Base-by-base conservation (phyloP, 345 rosid genomes). In the Pelargonium nanum region DNA sequence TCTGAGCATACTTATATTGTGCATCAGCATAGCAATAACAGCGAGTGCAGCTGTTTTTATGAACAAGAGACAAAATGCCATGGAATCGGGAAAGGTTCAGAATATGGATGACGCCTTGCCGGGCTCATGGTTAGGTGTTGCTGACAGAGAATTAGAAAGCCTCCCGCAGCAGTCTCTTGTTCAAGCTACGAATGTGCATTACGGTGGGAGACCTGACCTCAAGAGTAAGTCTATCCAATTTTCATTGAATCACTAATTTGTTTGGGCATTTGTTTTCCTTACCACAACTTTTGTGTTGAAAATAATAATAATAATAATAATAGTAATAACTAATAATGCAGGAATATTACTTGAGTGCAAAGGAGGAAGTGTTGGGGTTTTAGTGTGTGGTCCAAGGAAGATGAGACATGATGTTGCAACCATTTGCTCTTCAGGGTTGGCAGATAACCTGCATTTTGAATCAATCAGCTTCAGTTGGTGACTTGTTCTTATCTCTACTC, bases 381-480 rank as follows among this genome's bases (percentile, higher is more conserved):
- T 86, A 40, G 95, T 61, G 59, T 77, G 85, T 40, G 98, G 98
- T 22, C 93, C 96, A 0, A 79, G 53, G 73, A 79, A 70, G 77
- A 74, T 85, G 92, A 82, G 84, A 62, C 88, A 79, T 25, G 85
- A 85, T 16, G 87, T 71, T 23, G 98, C 96, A 0, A 58, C 60
- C 50, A 73, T 85, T 16, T 83, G 95, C 67, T 79, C 86, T 6
- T 77, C 81, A 26, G 77, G 85, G 26, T 62, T 74, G 57, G 74
- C 79, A 21, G 70, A 73, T 19, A 82, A 81, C 74, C 63, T 86
- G 69, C 83, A 80, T 23, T 88, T 80, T 50, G 86, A 91, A 75
- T 85, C 86, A 22, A 82, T 88, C 65, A 82, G 92, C 78, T 88
- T 91, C 22, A 82, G 77, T 74, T 86, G 96, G 90, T 83, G 84